Base-by-base conservation (phyloP, 805 yeast genomes). In the Ogataea polymorpha region DNA sequence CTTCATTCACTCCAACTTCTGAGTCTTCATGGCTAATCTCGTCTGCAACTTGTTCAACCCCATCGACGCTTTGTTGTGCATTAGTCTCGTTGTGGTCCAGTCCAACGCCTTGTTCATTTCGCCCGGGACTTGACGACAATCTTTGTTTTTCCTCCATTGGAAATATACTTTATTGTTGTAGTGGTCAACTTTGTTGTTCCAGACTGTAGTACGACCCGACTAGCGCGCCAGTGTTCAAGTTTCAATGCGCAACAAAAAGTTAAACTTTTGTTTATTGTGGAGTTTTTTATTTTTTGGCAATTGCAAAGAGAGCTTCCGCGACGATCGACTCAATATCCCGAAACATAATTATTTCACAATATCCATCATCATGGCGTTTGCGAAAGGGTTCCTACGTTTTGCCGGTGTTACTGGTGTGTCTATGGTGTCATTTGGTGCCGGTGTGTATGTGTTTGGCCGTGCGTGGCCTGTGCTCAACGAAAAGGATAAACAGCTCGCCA, bases 401-500 rank as follows among this genome's bases (percentile, higher is more conserved):
- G 36, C 43, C 2, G 41, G 35, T 11, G 36, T 49, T 4, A 33
- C 52, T 2, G 29, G 50, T 1, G 11, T 50, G 3, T 35, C 56
- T 2, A 26, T 48, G 1, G 38, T 44, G 1, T 49, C 58, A 3
- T 55, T 62, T 37, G 59, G 53, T 0, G 37, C 54, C 5, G 66
- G 70, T 11, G 53, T 56, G n/a, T 53, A 59, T 7, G 16, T 53
- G 11, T 59, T 56, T 45, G 64, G 55, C 13, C 47, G 54, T 29
- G 51, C 62, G 11, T 63, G 67, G 67, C 62, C 65, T 23, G 39
- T 45, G 6, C 42, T 55, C 24, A 26, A 39, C 18, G 47, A 44
- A 24, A 21, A 16, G 18, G 39, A 40, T 24, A 40, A 40, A 15
- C 34, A 15, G 8, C 37, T n/a, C 29, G 44, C 29, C n/a, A 33